Evolutionary conservation across 73 alveolate genomes (phyloP).

Genomic region (Blepharisma stoltei): DNA sequence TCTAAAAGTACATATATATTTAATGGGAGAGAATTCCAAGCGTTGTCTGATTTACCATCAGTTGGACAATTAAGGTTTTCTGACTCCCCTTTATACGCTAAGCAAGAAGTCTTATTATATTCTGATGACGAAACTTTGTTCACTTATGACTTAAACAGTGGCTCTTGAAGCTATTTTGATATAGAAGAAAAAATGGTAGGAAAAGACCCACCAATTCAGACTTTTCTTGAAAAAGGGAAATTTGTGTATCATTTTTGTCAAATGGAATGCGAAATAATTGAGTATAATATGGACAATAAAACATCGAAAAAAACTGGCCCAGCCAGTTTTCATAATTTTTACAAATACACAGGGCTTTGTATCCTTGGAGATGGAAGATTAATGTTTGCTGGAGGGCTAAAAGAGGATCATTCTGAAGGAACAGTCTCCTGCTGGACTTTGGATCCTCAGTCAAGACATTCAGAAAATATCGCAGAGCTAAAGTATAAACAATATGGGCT

Average conservation of each 20-base stretch:
- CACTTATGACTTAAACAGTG: not conserved
- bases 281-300: not conserved
- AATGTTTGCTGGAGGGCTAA: constrained; percentile 27
- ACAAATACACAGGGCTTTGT: constrained; percentile 13
- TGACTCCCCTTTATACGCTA: not conserved
- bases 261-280: constrained; percentile 14
- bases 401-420: not conserved
- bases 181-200: not conserved
- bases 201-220: not conserved
- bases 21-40: not conserved
- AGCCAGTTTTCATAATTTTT: not conserved
- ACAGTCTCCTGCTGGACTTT: constrained; percentile 10
- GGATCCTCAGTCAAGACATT: constrained; percentile 4
- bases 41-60: not conserved
- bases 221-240: not conserved
- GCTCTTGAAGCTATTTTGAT: not conserved
- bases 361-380: constrained; percentile 1
- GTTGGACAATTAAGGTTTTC: constrained; percentile 12
- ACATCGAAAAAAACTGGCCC: constrained; percentile 10
- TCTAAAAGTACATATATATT: constrained; percentile 6
- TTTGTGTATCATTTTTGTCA: not conserved
- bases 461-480: not conserved
- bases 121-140: constrained; percentile 1
- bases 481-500: not conserved
- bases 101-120: not conserved